Evolutionary conservation across 768 basidiomycete genomes (phyloP), one percentile per base, ranked within the genome.

Genomic region (Leccinum obscurum): DNA sequence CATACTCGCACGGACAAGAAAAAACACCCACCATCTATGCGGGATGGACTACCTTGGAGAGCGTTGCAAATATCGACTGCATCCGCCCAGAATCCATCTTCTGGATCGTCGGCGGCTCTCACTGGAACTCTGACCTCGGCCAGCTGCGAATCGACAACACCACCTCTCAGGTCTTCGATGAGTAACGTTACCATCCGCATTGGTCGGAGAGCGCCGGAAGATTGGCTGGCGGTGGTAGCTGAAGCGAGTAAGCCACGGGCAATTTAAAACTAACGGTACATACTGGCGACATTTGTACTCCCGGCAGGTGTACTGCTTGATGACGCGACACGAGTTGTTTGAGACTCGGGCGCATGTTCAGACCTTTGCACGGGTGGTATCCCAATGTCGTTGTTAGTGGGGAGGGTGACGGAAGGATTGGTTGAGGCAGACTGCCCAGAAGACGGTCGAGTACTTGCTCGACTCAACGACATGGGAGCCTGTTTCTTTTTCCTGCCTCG

Each of bases 1-100:
- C 10, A 35, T 52, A 35, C 11, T 50, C 30, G 28, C 6, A 48
- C 0, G 4, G 17, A 34, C 30, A 30, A 11, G 3, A 34, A 54
- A 11, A 14, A 34, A 30, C 10, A n/a, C 66, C 51, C 56, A 88
- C 89, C 89, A 70, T 92, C 89, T 55, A 92, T 85, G 61, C 87
- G 78, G 11, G 85, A 82, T 11, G 88, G 84, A 26, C 85, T 78
- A 0, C 70, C 64, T 70, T 92, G 89, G 24, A 91, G 77, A 59
- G 78, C 77, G 13, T 81, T 74, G 51, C 81, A 79, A 41, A 92
- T 76, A 37, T 88, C 84, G 62, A 80, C 78, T 2, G 89, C 87
- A 68, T 89, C 84, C 6, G 84, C 89, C 89, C 89, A 91, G 65
- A 80, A 88, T 5, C 85, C 84, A 64, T 83, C 85, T 39, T 78